phyloP scores from a whole-genome alignment of 225 moss, liverwort and hornwort species.

The Pleurozium schreberi region DNA sequence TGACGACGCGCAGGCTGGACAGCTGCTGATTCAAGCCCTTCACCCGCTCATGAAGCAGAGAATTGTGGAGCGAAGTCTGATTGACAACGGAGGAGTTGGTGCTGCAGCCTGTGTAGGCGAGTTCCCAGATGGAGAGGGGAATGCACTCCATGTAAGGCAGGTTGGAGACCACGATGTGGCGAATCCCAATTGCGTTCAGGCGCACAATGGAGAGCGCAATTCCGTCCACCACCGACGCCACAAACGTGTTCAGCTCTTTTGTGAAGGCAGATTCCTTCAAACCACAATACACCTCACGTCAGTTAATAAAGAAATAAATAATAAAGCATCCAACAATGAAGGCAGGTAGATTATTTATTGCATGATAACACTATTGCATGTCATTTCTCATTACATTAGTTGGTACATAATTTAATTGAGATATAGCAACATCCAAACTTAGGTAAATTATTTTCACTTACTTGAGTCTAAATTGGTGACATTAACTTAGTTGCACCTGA shows the following conservation, averaged over 20 bases:
- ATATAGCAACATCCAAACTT: not conserved
- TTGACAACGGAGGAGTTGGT: not conserved
- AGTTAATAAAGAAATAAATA: not conserved
- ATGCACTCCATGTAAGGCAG: not conserved
- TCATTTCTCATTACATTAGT: not conserved
- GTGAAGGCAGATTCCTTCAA: not conserved
- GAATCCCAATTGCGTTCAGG: not conserved
- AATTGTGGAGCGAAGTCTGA: not conserved
- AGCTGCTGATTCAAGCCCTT: not conserved
- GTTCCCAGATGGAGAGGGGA: not conserved
- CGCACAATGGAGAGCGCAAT: not conserved
- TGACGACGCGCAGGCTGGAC: not conserved
- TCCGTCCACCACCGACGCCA: conserved; percentile 5
- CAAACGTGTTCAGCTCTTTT: not conserved
- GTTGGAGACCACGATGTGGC: not conserved
- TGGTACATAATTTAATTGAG: not conserved
- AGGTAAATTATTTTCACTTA: not conserved
- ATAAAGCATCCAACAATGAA: not conserved
- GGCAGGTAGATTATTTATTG: not conserved
- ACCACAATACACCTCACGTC: not conserved
- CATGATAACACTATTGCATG: not conserved
- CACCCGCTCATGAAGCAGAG: not conserved
- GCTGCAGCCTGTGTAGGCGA: not conserved
- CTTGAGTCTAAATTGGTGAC: not conserved
- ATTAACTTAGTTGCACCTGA: not conserved